Evolutionary conservation across 2,329 filamentous ascomycete genomes (phyloP).

Genomic region (Cytospora leucostoma): DNA sequence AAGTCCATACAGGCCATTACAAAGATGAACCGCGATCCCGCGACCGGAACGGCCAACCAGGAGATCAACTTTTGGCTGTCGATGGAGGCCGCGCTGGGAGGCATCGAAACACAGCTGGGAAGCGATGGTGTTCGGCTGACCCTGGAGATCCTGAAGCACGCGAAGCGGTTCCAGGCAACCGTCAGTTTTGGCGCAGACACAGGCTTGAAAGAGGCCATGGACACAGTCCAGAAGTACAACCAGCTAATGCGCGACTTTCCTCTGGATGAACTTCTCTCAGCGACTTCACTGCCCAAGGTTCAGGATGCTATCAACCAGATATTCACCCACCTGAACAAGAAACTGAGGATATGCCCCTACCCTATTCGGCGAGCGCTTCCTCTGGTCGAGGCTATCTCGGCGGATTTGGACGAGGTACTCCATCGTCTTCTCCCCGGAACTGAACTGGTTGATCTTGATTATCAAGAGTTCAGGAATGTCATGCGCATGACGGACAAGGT

Average conservation of each 20-base stretch:
- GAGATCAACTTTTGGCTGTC: slow-evolving; percentile 99
- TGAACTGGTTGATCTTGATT: slow-evolving; percentile 88
- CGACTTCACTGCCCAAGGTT: slow-evolving; percentile 84
- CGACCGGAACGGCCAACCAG: slow-evolving; percentile 78
- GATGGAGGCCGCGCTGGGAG: slow-evolving; percentile 91
- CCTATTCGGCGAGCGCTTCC: slow-evolving; percentile 88
- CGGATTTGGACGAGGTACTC: slow-evolving; percentile 83
- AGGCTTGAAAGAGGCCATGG: slow-evolving; percentile 91
- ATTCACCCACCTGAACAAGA: slow-evolving; percentile 95
- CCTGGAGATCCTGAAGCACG: slow-evolving; percentile 91
- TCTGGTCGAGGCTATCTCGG: slow-evolving; percentile 95
- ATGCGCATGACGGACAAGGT: slow-evolving; percentile 84
- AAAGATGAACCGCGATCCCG: slow-evolving; percentile 84
- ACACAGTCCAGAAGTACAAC: slow-evolving; percentile 97
- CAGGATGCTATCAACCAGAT: slow-evolving; percentile 87
- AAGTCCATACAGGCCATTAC: slow-evolving; percentile 97
- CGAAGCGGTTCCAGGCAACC: slow-evolving; percentile 96
- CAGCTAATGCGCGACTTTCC: slow-evolving; percentile 98
- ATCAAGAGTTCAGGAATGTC: slow-evolving; percentile 81
- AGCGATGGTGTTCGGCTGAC: slow-evolving; percentile 90
- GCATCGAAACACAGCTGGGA: slow-evolving; percentile 83
- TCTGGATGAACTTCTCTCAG: slow-evolving; percentile 89
- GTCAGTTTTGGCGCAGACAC: slow-evolving; percentile 97
- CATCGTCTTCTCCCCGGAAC: slow-evolving; percentile 84
- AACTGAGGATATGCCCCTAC: slow-evolving; percentile 93